Evolutionary conservation across 78 protist genomes (phyloP), one percentile per base, ranked within the genome.

Genomic region (Protostelium mycophagum): DNA sequence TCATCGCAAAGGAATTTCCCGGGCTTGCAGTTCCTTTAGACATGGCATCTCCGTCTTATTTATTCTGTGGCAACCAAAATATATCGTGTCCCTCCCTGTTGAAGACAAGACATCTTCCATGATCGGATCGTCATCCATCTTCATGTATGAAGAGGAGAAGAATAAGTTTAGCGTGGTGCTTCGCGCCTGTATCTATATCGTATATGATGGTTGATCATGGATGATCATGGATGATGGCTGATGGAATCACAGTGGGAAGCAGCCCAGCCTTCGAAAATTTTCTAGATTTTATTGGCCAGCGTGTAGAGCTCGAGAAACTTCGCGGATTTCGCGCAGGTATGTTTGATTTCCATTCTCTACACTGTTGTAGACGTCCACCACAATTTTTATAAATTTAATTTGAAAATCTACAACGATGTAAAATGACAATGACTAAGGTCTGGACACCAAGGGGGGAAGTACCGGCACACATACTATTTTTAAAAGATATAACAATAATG

Each of bases 221-320:
- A n/a, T n/a, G n/a, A n/a, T n/a, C n/a, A n/a, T n/a, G n/a, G n/a
- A n/a, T n/a, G n/a, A n/a, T n/a, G n/a, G n/a, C n/a, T n/a, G n/a
- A n/a, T n/a, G n/a, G n/a, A n/a, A 25, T 51, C 73, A 51, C 73
- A 51, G 90, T 91, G 34, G 83, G 88, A 25, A 83, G 92, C 29
- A 88, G 91, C 63, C 91, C 94, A 39, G 94, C 89, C 35, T 91
- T 91, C 87, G 94, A 91, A 37, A 90, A 91, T 36, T 91, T 91
- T 84, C 38, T 91, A 28, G 89, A 86, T 28, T 91, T 91, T 51
- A 87, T 91, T 83, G 94, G 94, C 31, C 91, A 91, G 28, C 73
- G 90, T 37, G 94, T 91, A n/a, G 92, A 88, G 63, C 87, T 91
- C 37, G 88, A 88, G 38, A 91, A 91, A 29, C 88, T 90, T 90